Conservation (phyloP, 257 asterid species). For the Coffea eugenioides region DNA sequence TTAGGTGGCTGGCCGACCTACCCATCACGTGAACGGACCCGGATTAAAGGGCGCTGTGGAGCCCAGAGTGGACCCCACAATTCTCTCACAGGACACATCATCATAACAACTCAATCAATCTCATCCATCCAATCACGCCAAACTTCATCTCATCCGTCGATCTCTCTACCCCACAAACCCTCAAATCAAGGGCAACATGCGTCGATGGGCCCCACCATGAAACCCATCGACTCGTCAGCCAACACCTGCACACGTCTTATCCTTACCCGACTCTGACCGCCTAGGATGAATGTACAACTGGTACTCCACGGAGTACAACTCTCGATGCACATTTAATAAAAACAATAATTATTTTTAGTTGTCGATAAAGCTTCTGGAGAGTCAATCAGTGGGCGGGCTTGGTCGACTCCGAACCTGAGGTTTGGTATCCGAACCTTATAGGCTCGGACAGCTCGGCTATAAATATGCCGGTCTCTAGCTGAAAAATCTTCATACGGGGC, state of each 20-base stretch:
- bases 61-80: conserved; percentile 24
- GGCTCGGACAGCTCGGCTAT: conserved; percentile 42
- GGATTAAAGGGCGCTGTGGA: conserved; percentile 22
- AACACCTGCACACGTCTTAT: conserved; percentile 30
- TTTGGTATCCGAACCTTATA: conserved; percentile 36
- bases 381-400: conserved; percentile 61
- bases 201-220: conserved; percentile 17
- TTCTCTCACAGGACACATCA: conserved; percentile 10
- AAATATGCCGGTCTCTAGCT: conserved; percentile 14
- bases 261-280: conserved; percentile 31
- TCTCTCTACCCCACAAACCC: neutral
- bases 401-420: conserved; percentile 38
- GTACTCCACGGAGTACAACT: neutral
- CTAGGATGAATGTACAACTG: conserved; percentile 11
- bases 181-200: conserved; percentile 12
- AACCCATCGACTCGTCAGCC: neutral
- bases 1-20: conserved; percentile 33
- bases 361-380: conserved; percentile 24
- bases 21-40: conserved; percentile 42
- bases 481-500: conserved; percentile 12
- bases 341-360: neutral
- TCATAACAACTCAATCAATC: conserved; percentile 6
- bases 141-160: conserved; percentile 8
- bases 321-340: neutral
- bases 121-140: conserved; percentile 17